Base-by-base conservation (phyloP, 148 eudicot genomes). In the Dianthus caryophyllus region DNA sequence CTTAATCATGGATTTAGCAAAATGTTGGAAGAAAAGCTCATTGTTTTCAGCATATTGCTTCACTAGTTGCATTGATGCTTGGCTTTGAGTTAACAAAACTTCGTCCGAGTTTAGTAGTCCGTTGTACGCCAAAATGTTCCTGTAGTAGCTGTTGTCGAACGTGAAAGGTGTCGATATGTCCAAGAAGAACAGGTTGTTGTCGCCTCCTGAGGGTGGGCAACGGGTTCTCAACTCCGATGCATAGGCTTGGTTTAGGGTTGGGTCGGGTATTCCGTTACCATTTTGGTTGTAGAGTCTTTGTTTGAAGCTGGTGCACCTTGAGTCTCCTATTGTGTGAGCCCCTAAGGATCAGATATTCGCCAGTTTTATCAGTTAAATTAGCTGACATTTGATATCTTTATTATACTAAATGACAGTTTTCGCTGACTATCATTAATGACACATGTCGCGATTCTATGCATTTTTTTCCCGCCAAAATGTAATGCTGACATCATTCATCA, bases 211-310 rank as follows among this genome's bases (percentile, higher is more conserved):
- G 24, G 68, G 74, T 0, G 97, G 97, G 73, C 97, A 92, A n/a
- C 74, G 67, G 15, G 70, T 61, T 5, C 93, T 88, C 69, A 92
- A 54, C 71, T 82, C 71, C 27, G 81, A 55, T 1, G 97, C 93
- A 14, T 76, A 85, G 14, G 62, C 65, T 29, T 55, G 89, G 69
- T 79, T 82, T 2, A 92, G 64, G 0, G 90, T n/a, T 70, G 14
- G 59, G 62, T 92, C 96, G 0, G 96, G 83, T 18, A 50, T 55
- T 14, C 86, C 89, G 18, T 84, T 87, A 25, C 80, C 80, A 0
- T 82, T 49, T 55, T 92, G 90, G 80, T 80, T 81, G 91, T 92
- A 92, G 2, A 92, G 89, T 81, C 97, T 87, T 69, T 92, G 96
- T 75, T 87, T 92, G 90, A 92, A 88, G 82, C 77, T 89, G 52